Evolutionary conservation across 208 protist species (phyloP).

Genomic region (Zelonia costaricensis): DNA sequence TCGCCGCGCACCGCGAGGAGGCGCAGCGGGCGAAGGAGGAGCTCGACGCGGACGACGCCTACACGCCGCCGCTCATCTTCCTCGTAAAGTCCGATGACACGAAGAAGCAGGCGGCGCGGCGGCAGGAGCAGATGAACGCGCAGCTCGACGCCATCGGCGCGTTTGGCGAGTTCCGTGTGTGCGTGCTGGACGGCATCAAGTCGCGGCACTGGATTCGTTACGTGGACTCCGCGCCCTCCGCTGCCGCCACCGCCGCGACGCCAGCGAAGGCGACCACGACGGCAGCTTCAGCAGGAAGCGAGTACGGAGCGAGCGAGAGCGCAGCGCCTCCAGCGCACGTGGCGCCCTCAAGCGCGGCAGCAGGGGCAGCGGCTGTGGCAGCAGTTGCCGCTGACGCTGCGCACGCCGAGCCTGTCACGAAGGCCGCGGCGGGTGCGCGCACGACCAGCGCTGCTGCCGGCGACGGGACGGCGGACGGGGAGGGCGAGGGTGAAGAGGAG

Average conservation of each 20-base stretch:
- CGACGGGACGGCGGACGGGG: background rate
- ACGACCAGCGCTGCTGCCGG: background rate
- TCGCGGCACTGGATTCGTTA: conserved; percentile 27
- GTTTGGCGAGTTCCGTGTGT: conserved; percentile 23
- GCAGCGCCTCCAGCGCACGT: background rate
- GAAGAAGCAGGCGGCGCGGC: conserved; percentile 19
- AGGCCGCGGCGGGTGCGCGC: background rate
- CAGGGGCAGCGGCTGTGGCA: background rate
- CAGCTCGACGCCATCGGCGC: conserved; percentile 12
- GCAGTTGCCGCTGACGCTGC: background rate
- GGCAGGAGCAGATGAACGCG: conserved; percentile 26
- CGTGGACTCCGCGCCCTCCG: no score
- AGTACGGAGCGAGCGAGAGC: no score
- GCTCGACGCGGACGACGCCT: background rate
- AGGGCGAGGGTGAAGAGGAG: conserved; percentile 7
- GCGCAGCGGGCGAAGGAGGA: conserved; percentile 8
- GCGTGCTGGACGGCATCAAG: conserved; percentile 23
- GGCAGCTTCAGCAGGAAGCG: background rate
- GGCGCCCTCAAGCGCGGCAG: no score
- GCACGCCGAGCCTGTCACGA: background rate
- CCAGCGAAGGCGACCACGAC: background rate
- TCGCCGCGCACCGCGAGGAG: conserved; percentile 22
- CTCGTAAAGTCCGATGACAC: conserved; percentile 28
- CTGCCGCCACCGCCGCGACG: no score
- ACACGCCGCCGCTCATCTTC: conserved; percentile 23